Base-by-base conservation (phyloP, 306 rosid species). In the Acmispon strigosus region DNA sequence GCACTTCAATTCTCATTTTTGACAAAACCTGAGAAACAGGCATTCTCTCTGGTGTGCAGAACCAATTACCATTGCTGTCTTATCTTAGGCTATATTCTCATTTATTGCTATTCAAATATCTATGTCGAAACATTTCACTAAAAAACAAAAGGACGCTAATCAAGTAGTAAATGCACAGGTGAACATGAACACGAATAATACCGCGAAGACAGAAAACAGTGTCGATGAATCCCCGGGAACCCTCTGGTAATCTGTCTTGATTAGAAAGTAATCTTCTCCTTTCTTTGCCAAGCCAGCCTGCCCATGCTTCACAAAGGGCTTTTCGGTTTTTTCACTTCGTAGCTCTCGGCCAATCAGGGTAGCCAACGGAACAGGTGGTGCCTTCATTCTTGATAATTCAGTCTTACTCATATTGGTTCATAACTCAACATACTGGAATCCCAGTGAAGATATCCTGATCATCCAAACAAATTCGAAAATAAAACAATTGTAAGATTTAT, bases 221-320 rank as follows among this genome's bases (percentile, higher is more conserved):
- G 97, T 86, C 16, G 91, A 82, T 1, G 84, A 85, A 78, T 88
- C 81, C 45, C 87, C 92, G 11, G 80, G 91, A 79, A 85, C 63
- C 70, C 92, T 82, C 55, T 80, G 88, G 86, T 86, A 88, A 66
- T 91, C 96, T 0, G 72, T 81, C 75, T 86, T 91, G 62, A 91
- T 84, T 62, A 91, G 79, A 84, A 86, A 91, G 84, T 85, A 91
- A 77, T 91, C 97, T 84, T 91, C 97, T 73, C 97, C 97, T 70
- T 91, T 91, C 89, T 87, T 91, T 27, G 96, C 97, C 96, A 91
- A 79, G 78, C 89, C 97, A 64, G 97, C 96, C 78, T 88, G 97
- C 22, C 97, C 97, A 73, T 81, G 80, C 89, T 89, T 91, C 55
- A 91, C 82, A 58, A 82, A 85, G 49, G 97, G 97, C 66, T 80